Conservation (phyloP, 257 asterid species). For the Handroanthus guayacan region DNA sequence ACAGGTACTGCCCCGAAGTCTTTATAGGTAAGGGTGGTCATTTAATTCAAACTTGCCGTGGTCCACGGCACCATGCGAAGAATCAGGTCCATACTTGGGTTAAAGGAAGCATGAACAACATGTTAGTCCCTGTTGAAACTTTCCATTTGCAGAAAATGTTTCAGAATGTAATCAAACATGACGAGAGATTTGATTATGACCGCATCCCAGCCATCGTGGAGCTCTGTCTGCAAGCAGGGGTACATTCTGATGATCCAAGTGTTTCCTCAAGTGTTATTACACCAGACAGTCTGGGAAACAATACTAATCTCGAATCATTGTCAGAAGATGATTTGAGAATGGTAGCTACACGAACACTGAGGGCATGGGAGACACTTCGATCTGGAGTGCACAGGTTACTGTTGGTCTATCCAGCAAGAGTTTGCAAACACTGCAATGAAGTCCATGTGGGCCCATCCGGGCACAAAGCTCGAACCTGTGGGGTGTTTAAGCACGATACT, state of each 20-base stretch:
- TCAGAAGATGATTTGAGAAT: constrained; percentile 52
- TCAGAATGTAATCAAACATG: constrained; percentile 61
- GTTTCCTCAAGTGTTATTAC: constrained; percentile 21
- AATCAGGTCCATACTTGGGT: constrained; percentile 75
- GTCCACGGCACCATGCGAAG: constrained; percentile 63
- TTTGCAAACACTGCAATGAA: constrained; percentile 78
- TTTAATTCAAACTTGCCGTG: constrained; percentile 74
- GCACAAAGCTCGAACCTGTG: constrained; percentile 85
- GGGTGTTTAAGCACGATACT: constrained; percentile 70
- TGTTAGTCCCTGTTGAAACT: constrained; percentile 74
- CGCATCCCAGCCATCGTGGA: constrained; percentile 84
- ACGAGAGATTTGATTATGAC: constrained; percentile 77
- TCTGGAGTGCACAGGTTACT: constrained; percentile 74
- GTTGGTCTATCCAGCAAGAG: constrained; percentile 75
- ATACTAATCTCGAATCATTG: constrained; percentile 33
- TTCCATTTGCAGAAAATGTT: constrained; percentile 72
- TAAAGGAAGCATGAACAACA: constrained; percentile 56
- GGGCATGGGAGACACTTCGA: constrained; percentile 77
- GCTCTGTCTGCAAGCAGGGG: constrained; percentile 91
- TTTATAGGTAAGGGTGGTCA: constrained; percentile 84
- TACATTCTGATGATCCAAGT: constrained; percentile 41
- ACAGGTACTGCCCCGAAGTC: constrained; percentile 88
- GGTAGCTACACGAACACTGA: constrained; percentile 61
- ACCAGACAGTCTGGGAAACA: constrained; percentile 22
- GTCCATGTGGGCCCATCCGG: constrained; percentile 91